A percentile compares a stretch with the other conserved stretches of the same genome.
Evolutionary conservation across 768 basidiomycete species (phyloP).

Genomic region (Nidularia pulvinata): DNA sequence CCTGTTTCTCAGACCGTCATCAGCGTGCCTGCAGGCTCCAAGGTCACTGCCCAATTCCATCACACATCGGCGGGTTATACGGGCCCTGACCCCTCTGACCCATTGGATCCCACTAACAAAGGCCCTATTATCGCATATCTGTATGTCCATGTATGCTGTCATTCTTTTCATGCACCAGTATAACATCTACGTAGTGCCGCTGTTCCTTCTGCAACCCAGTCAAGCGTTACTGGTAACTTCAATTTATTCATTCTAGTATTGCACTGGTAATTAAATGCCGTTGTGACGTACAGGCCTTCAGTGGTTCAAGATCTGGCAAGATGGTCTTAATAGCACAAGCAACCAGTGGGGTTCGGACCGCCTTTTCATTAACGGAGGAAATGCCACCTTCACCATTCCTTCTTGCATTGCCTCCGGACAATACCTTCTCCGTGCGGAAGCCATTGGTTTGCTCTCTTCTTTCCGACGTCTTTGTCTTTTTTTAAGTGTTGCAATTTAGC

Average conservation of each 20-base stretch:
- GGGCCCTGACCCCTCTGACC: conserved; percentile 34
- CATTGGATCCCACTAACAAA: conserved; percentile 34
- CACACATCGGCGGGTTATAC: conserved; percentile 29
- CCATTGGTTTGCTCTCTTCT: conserved; percentile 36
- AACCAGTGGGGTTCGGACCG: conserved; percentile 45
- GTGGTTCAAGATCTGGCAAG: conserved; percentile 59
- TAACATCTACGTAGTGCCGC: conserved; percentile 35
- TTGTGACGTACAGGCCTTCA: conserved; percentile 37
- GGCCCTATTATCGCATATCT: conserved; percentile 49
- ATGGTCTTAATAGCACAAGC: conserved; percentile 31
- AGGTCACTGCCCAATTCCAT: conserved; percentile 47
- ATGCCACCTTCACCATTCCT: conserved; percentile 46
- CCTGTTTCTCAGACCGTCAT: conserved; percentile 44
- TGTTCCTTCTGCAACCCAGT: conserved; percentile 39
- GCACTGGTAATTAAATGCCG: not conserved
- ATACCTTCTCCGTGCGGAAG: conserved; percentile 49
- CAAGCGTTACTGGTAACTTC: conserved; percentile 28
- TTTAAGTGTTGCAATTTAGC: not conserved
- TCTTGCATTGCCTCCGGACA: conserved; percentile 45
- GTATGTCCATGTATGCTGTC: conserved; percentile 20
- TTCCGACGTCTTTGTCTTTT: not conserved
- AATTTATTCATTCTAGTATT: too few species aligned
- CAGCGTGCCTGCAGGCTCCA: conserved; percentile 44
- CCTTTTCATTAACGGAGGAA: conserved; percentile 46
- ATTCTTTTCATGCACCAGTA: too few species aligned